Percentiles rank a stretch among this genome's conserved stretches.
Conservation (phyloP, 202 grass and related monocot species). For the Setaria viridis region DNA sequence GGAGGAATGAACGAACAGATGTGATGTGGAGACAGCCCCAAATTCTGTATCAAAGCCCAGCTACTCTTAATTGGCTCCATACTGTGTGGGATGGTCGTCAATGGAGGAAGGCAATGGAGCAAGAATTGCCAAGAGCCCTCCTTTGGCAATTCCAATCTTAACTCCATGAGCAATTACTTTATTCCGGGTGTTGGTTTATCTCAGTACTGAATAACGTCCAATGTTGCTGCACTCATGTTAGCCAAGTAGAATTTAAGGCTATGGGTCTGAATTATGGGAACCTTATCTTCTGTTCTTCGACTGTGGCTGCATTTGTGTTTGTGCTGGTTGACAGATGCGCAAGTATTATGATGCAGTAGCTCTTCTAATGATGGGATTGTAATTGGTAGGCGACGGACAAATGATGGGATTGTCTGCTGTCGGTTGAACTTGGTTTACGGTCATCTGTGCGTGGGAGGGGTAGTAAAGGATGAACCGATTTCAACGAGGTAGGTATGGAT, state of each 20-base stretch:
- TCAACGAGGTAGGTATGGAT: too few species aligned
- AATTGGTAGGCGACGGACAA: neutral
- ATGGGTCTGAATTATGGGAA: neutral
- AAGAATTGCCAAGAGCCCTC: neutral
- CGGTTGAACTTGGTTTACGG: too few species aligned
- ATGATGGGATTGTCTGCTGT: neutral
- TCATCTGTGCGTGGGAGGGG: too few species aligned
- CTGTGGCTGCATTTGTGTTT: neutral
- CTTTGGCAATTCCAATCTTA: neutral
- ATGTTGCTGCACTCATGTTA: neutral
- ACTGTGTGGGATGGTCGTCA: neutral
- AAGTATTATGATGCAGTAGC: neutral
- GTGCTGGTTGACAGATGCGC: neutral
- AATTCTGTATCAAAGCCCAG: neutral
- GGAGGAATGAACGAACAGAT: slow-evolving; percentile 18
- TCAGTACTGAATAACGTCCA: neutral
- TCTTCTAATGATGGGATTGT: neutral
- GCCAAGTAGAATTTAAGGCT: neutral
- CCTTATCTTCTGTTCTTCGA: neutral
- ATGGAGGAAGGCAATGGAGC: neutral
- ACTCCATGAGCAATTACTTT: neutral
- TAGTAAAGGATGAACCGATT: too few species aligned
- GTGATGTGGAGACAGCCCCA: neutral
- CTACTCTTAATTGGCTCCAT: neutral
- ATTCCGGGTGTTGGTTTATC: neutral